Base-by-base conservation (phyloP, 257 asterid genomes). In the Jaltomata sinuosa region DNA sequence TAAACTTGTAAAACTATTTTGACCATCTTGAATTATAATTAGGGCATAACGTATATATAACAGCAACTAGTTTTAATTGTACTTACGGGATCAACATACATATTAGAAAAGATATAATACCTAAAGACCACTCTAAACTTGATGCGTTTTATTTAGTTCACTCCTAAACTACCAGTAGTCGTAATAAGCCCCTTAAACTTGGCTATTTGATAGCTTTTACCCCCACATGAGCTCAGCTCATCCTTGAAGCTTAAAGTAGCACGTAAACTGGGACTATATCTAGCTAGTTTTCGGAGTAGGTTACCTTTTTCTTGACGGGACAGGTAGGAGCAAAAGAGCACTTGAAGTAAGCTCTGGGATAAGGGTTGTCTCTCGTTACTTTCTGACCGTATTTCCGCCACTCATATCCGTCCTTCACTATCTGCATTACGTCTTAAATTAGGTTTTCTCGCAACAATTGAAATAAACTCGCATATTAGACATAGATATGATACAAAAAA, bases 371-470 rank as follows among this genome's bases (percentile, higher is more conserved):
- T 83, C 97, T 93, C 0, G 98, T 94, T 84, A 94, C 97, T 87
- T 95, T 95, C 88, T 95, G 97, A 11, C 99, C 99, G 83, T 94
- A 95, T 83, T 95, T 95, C 89, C 98, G 90, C 99, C 99, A 95
- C 81, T 92, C 97, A 68, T 92, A 94, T 34, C 99, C 98, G 90
- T 95, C 99, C 84, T 91, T 91, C 16, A 94, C 98, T 71, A 91
- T 87, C 98, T 95, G 89, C 59, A 87, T 71, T 3, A 79, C 11
- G 22, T 49, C 34, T 54, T 74, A 50, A 45, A 71, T 45, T 49
- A 14, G 12, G 27, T 8, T 22, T 3, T 15, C 11, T 12, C 19
- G 21, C 19, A 22, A 21, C 11, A 45, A 34, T n/a, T n/a, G 2
- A 47, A 22, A 8, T n/a, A 7, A 36, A n/a, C 22, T 29, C 5